Base-by-base conservation (phyloP, 345 rosid species). In the Combretum micranthum region DNA sequence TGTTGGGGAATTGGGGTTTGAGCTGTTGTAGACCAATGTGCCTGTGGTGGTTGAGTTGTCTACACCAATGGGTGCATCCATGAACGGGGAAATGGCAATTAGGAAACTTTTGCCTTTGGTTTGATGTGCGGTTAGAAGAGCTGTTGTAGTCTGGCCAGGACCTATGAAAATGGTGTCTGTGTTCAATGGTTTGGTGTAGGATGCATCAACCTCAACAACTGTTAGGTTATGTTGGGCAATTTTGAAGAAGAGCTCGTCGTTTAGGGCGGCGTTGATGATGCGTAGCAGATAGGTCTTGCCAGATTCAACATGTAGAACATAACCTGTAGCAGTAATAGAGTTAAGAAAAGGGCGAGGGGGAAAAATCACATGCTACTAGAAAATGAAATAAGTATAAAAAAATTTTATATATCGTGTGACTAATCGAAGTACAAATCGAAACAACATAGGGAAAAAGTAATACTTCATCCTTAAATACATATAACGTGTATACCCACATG, bases 111-210 rank as follows among this genome's bases (percentile, higher is more conserved):
- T 85, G 14, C 86, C 84, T 14, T 45, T 37, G 20, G 25, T 60
- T 59, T 70, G 57, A 47, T 76, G 64, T 16, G 92, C 72, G 11
- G 67, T 72, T 37, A 88, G 67, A n/a, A 88, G 68, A 42, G 79
- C 84, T 45, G 72, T 88, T 55, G 96, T 81, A 63, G 96, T 88
- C 49, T 88, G 96, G 18, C 90, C 96, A 0, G 96, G 96, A 44
- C 75, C 90, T 4, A 83, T 48, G 52, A 83, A 83, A 26, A 88
- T 37, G 0, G 78, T 76, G 63, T 80, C 86, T 0, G 85, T 81
- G 45, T 17, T 37, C 44, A 70, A 70, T 39, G 88, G 86, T 47
- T 88, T 88, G 0, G 85, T 80, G 71, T 83, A 88, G 6, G 67
- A 17, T 13, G 86, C 81, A 46, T 85, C 90, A 11, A 71, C 88